phyloP scores from a whole-genome alignment of 805 yeast species.

The Wickerhamiella azyma region DNA sequence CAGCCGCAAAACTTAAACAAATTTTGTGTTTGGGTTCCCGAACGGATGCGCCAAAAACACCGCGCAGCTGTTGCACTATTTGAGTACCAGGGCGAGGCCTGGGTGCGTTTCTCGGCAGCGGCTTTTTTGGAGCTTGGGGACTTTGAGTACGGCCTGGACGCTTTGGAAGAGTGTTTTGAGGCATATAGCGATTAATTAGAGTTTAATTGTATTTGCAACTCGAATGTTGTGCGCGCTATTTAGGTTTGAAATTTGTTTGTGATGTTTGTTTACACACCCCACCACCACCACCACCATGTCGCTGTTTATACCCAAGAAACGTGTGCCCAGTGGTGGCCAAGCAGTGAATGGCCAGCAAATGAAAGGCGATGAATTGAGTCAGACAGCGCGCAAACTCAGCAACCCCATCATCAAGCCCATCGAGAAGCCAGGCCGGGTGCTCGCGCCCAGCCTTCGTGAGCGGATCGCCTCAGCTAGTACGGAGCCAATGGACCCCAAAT shows the following conservation, averaged over 20 bases:
- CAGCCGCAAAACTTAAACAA: conserved; percentile 12
- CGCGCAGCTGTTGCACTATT: conserved; percentile 33
- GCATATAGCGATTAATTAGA: conserved; percentile 4
- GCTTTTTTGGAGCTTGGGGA: conserved; percentile 47
- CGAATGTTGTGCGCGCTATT: background rate
- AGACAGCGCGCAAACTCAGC: background rate
- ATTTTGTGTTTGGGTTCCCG: conserved; percentile 17
- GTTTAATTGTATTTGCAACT: too few species aligned
- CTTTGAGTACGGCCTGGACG: conserved; percentile 34
- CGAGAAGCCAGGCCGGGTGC: conserved; percentile 1
- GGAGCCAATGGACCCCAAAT: conserved; percentile 19
- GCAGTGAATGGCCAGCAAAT: background rate
- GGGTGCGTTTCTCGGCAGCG: conserved; percentile 45
- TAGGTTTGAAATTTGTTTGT: background rate
- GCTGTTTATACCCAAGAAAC: conserved; percentile 3
- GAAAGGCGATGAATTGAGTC: background rate
- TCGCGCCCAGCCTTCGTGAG: background rate
- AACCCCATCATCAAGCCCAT: conserved; percentile 3
- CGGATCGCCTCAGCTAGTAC: conserved; percentile 1
- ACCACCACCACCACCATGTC: background rate
- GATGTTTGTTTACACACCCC: background rate
- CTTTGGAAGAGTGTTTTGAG: conserved; percentile 26
- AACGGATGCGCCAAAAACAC: conserved; percentile 24
- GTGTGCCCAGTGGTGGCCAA: background rate
- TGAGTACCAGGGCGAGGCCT: conserved; percentile 30